These are phyloP conservation scores for Penicillium sumatraense DNA, from an alignment of 2,329 filamentous ascomycete species.

Conservation along the genomic window DNA sequence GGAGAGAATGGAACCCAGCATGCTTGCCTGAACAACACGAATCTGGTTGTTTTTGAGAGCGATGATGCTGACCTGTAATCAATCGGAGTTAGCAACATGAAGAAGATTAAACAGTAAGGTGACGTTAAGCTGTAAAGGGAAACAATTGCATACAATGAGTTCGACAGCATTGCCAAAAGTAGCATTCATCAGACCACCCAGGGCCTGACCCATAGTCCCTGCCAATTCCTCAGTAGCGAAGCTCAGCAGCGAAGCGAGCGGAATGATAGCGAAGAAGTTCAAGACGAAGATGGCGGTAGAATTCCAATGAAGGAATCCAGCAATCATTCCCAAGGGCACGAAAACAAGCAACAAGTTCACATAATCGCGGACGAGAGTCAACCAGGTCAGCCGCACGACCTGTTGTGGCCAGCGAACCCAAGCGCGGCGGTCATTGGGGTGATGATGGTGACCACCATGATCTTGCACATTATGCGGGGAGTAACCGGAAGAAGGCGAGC, in stretches of 20 bases:
- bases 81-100: conserved; percentile 41
- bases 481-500: conserved; percentile 21
- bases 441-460: conserved; percentile 28
- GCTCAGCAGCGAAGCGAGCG: conserved; percentile 64
- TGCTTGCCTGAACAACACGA: conserved; percentile 94
- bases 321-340: conserved; percentile 66
- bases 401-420: conserved; percentile 48
- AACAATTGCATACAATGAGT: conserved; percentile 61
- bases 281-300: conserved; percentile 64
- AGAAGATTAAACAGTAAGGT: background rate
- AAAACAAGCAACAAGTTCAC: conserved; percentile 67
- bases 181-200: conserved; percentile 67
- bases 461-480: conserved; percentile 20
- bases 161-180: conserved; percentile 71
- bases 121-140: background rate
- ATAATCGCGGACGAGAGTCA: conserved; percentile 53
- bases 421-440: conserved; percentile 40
- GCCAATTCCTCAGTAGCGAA: conserved; percentile 69
- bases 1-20: conserved; percentile 94
- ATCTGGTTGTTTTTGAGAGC: conserved; percentile 85
- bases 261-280: conserved; percentile 69
- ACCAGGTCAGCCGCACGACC: conserved; percentile 46
- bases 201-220: conserved; percentile 63
- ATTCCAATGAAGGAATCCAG: conserved; percentile 63
- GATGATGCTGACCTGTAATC: conserved; percentile 79